Base-by-base conservation (phyloP, 1,284 basidiomycete genomes). In the Stereum hirsutum region DNA sequence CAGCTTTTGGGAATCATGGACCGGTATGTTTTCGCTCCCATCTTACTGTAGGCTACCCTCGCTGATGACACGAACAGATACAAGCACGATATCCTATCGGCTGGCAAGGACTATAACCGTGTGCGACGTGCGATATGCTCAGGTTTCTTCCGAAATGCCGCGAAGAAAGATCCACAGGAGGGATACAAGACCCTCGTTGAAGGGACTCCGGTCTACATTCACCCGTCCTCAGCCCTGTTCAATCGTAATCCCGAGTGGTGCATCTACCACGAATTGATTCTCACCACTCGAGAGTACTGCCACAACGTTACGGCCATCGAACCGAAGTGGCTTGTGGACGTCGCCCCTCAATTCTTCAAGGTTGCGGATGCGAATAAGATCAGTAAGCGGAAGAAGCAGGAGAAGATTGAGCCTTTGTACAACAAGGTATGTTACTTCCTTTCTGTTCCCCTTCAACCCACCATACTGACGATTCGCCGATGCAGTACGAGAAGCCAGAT, bases 1-100 rank as follows among this genome's bases (percentile, higher is more conserved):
- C 95, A 99, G 65, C 68, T 99, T 45, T 71, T 98, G 36, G 95
- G 95, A 47, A 99, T 99, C 61, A 99, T 99, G 95, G 95, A 99
- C 60, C 75, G 96, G 77, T 88, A 70, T 53, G 74, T 66, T 19
- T 14, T 5, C 3, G 11, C 21, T 17, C n/a, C 28, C 28, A n/a
- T n/a, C n/a, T n/a, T n/a, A n/a, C n/a, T n/a, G n/a, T n/a, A n/a
- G n/a, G n/a, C n/a, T n/a, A n/a, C n/a, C n/a, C n/a, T n/a, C n/a
- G n/a, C n/a, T n/a, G n/a, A n/a, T 30, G 28, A 30, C 28, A n/a
- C 28, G 28, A n/a, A 37, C 49, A 85, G 84, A 45, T 97, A 98
- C 63, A 96, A 95, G 58, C 94, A 98, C 60, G 94, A 98, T 55
- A 89, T 99, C 48, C 60, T 93, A 20, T 92, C 89, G 6, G 84